phyloP scores from a whole-genome alignment of 805 yeast species.

The Pichia membranifaciens region DNA sequence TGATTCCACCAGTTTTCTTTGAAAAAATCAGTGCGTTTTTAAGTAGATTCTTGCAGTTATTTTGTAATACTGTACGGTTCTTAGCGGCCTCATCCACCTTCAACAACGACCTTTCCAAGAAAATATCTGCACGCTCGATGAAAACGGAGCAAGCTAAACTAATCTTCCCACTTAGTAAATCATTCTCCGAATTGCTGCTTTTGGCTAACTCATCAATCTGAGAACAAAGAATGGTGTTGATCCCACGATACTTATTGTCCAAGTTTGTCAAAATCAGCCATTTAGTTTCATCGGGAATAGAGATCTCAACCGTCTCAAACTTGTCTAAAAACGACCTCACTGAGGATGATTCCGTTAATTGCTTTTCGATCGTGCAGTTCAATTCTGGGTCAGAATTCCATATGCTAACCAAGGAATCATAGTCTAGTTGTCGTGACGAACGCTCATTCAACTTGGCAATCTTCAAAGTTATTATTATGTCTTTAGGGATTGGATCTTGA shows the following conservation, averaged over 20 bases:
- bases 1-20: slow-evolving; percentile 43
- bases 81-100: slow-evolving; percentile 28
- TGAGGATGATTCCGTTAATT: slow-evolving; percentile 39
- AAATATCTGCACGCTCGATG: slow-evolving; percentile 50
- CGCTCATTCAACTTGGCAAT: slow-evolving; percentile 27
- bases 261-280: slow-evolving; percentile 40
- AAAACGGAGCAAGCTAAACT: slow-evolving; percentile 37
- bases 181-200: slow-evolving; percentile 15
- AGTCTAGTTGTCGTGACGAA: slow-evolving; percentile 27
- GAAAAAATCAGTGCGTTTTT: slow-evolving; percentile 43
- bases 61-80: slow-evolving; percentile 28
- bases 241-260: slow-evolving; percentile 33
- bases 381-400: slow-evolving; percentile 32
- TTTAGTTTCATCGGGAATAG: slow-evolving; percentile 18
- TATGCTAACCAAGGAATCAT: slow-evolving; percentile 24
- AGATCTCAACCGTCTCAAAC: slow-evolving; percentile 8
- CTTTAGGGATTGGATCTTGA: not conserved
- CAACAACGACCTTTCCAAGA: slow-evolving; percentile 41
- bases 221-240: slow-evolving; percentile 32
- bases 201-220: slow-evolving; percentile 19
- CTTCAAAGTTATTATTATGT: slow-evolving; percentile 28
- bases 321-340: slow-evolving; percentile 40
- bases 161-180: slow-evolving; percentile 20
- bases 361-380: slow-evolving; percentile 31
- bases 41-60: slow-evolving; percentile 38